Evolutionary conservation across 2,329 filamentous ascomycete species (phyloP), one percentile per base, ranked within the genome.

Genomic region (Pezicula rhizophila): DNA sequence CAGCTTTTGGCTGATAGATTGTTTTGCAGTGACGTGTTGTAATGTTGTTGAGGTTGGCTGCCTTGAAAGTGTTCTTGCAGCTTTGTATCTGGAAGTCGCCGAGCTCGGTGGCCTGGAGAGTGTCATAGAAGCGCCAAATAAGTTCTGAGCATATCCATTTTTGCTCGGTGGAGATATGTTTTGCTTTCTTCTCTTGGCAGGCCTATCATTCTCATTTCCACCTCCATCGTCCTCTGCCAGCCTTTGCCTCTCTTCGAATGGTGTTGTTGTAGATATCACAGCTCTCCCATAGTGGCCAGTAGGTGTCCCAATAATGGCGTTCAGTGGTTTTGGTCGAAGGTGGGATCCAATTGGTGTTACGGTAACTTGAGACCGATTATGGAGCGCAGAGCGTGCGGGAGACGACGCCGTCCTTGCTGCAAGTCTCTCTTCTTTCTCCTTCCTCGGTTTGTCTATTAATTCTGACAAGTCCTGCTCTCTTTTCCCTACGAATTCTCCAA

Each of bases 381-480:
- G 42, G 38, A 45, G 48, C 50, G 53, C 26, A 47, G 47, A 54
- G 58, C 51, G 52, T 55, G 64, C 47, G 58, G 67, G 51, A 46
- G 54, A 58, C 57, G 62, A 48, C 52, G 53, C 51, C 48, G 55
- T 45, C 58, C 59, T 61, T 15, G 59, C 65, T 12, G 71, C 69
- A 46, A 68, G 70, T 49, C 70, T 70, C 5, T 68, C 67, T 42
- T 77, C 75, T 37, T 73, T 78, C 49, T 83, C 76, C 57, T 78
- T 82, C 8, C 71, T 70, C 49, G 80, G 79, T 66, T 85, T 90
- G 53, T 87, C 84, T 41, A 93, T 70, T 25, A 96, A 67, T 25
- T 84, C 82, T 0, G 85, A 82, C 23, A 96, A 65, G 60, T 96
- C 89, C 45, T 92, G 90, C 57, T 92, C 78, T 2, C 78, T 82